These are phyloP conservation scores for Tricholoma hemisulphureum DNA, from an alignment of 768 basidiomycete genomes.

Conservation along the genomic window DNA sequence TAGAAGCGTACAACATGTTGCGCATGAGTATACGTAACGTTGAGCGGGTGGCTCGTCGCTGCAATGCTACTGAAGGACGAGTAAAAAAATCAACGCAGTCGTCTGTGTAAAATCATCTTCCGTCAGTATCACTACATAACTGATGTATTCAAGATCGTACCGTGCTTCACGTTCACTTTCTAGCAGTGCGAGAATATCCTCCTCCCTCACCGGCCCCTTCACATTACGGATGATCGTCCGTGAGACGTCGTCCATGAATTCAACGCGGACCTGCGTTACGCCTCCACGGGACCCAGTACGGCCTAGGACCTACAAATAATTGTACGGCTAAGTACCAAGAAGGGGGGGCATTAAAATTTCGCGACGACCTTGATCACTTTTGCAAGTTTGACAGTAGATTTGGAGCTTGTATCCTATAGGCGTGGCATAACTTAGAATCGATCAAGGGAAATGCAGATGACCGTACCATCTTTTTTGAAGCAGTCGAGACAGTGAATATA, in stretches of 20 bases:
- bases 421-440: neutral
- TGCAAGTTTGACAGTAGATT: constrained; percentile 95
- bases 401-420: constrained; percentile 67
- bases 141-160: constrained; percentile 50
- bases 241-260: constrained; percentile 96
- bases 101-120: constrained; percentile 22
- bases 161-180: constrained; percentile 99
- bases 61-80: neutral
- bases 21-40: neutral
- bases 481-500: neutral
- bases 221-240: constrained; percentile 99
- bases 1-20: too few relatives aligned
- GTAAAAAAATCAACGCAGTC: constrained; percentile 31
- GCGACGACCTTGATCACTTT: constrained; percentile 89
- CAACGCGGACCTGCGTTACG: constrained; percentile 98
- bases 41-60: neutral
- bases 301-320: constrained; percentile 77
- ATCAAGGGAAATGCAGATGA: too few relatives aligned
- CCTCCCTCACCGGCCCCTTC: constrained; percentile 94
- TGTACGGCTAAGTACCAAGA: neutral
- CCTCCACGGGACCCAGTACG: constrained; percentile 98
- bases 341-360: neutral
- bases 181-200: constrained; percentile 94
- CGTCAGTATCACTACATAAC: neutral
- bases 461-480: constrained; percentile 2